Percentiles rank a stretch among this genome's conserved stretches.
phyloP scores from a whole-genome alignment of 202 grass and related monocot genomes.

The Bolboschoenoplectus hybrid region DNA sequence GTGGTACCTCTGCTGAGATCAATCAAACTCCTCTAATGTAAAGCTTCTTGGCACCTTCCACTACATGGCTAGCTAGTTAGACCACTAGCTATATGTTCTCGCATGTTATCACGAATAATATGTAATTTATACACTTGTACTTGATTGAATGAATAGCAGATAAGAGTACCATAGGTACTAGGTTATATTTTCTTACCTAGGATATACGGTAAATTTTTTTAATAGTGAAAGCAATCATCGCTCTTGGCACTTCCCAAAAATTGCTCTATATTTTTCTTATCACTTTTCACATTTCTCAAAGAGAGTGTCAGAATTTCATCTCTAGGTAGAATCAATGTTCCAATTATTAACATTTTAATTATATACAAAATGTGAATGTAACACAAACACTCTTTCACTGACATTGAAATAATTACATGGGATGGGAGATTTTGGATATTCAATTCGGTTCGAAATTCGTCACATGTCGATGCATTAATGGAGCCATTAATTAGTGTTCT shows the following conservation, averaged over 20 bases:
- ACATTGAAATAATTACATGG: constrained; percentile 19
- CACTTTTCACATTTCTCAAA: background rate
- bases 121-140: background rate
- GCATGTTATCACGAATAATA: constrained; percentile 22
- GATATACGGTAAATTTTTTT: background rate
- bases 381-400: background rate
- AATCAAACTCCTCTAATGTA: background rate
- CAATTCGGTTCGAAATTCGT: constrained; percentile 17
- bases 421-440: background rate
- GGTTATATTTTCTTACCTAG: constrained; percentile 11
- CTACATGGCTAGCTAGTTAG: background rate
- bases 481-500: background rate
- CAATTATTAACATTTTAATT: background rate
- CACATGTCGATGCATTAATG: constrained; percentile 26
- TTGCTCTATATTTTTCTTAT: background rate
- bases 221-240: background rate
- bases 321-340: background rate
- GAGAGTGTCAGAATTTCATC: constrained; percentile 26
- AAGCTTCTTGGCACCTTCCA: constrained; percentile 28
- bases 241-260: background rate
- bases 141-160: background rate
- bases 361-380: background rate
- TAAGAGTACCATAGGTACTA: background rate
- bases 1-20: background rate
- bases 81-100: background rate